phyloP scores from a whole-genome alignment of 306 rosid species.

The Hippophae rhamnoides region DNA sequence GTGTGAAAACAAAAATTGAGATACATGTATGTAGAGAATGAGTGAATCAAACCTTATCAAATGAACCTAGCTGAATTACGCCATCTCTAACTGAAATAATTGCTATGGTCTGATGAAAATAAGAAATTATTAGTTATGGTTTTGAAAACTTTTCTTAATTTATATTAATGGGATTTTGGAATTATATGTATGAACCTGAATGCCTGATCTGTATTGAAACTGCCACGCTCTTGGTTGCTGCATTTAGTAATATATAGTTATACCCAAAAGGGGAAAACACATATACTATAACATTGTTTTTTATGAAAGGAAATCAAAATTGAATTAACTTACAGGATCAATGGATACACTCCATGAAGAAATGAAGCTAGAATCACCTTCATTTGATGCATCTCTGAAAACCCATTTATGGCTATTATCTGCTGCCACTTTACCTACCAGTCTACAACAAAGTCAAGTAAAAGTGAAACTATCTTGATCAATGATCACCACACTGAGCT shows the following conservation, averaged over 20 bases:
- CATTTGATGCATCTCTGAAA: slow-evolving; percentile 47
- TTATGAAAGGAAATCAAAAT: neutral
- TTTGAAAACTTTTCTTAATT: too few species aligned
- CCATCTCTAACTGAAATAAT: slow-evolving; percentile 80
- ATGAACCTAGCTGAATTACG: slow-evolving; percentile 75
- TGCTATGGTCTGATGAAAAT: slow-evolving; percentile 49
- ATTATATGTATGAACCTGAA: slow-evolving; percentile 46
- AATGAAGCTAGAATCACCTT: slow-evolving; percentile 47
- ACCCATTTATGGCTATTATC: slow-evolving; percentile 87
- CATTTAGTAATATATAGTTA: neutral
- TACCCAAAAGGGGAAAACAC: neutral
- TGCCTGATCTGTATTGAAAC: slow-evolving; percentile 73
- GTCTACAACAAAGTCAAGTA: slow-evolving; percentile 33
- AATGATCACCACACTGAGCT: neutral
- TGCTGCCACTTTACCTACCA: slow-evolving; percentile 74
- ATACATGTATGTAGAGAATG: slow-evolving; percentile 8
- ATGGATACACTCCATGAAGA: slow-evolving; percentile 67
- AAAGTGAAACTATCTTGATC: neutral
- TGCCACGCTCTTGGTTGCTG: slow-evolving; percentile 93
- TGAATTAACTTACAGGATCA: slow-evolving; percentile 45
- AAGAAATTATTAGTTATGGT: neutral
- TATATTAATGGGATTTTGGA: too few species aligned
- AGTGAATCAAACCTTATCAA: slow-evolving; percentile 44
- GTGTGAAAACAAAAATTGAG: neutral
- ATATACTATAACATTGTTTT: neutral